phyloP scores from a whole-genome alignment of 1,284 basidiomycete genomes.

The Fomitopsis pinicola region DNA sequence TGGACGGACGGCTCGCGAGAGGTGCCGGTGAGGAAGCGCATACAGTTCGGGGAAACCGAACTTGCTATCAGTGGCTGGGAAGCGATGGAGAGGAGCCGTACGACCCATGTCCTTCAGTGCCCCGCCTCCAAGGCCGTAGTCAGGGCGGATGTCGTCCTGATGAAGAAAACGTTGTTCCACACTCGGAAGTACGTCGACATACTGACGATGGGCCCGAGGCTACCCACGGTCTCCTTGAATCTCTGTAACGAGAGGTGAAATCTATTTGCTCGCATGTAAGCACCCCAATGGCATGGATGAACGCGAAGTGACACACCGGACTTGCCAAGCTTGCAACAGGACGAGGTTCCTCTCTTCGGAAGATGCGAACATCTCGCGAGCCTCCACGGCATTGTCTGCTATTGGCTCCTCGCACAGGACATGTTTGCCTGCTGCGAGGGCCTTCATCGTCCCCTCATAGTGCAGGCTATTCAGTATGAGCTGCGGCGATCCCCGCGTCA shows the following conservation, averaged over 20 bases:
- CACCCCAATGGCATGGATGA: not conserved
- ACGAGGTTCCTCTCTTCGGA: slow-evolving; percentile 31
- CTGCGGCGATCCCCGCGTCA: slow-evolving; percentile 24
- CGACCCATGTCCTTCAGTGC: slow-evolving; percentile 67
- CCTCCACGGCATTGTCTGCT: slow-evolving; percentile 56
- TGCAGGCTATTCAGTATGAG: slow-evolving; percentile 70
- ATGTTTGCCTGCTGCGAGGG: slow-evolving; percentile 65
- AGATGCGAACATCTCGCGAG: slow-evolving; percentile 33
- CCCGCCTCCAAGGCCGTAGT: slow-evolving; percentile 62
- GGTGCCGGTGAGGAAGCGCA: slow-evolving; percentile 40
- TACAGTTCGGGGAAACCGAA: slow-evolving; percentile 20
- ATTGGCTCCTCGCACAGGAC: slow-evolving; percentile 71
- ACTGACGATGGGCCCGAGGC: slow-evolving; percentile 31
- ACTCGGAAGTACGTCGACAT: slow-evolving; percentile 24
- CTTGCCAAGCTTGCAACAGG: slow-evolving; percentile 36
- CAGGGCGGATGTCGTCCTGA: slow-evolving; percentile 50
- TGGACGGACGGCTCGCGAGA: slow-evolving; percentile 31
- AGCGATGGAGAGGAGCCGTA: slow-evolving; percentile 22
- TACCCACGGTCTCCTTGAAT: slow-evolving; percentile 32
- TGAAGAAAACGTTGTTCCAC: slow-evolving; percentile 31
- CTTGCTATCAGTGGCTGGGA: not conserved
- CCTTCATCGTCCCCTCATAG: slow-evolving; percentile 76
- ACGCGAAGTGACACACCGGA: slow-evolving; percentile 3
- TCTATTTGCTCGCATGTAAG: slow-evolving; percentile 15
- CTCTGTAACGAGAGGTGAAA: slow-evolving; percentile 42